A percentile compares a stretch with the other conserved stretches of the same genome.
Evolutionary conservation across 306 rosid species (phyloP).

Genomic region (Citrullus amarus): DNA sequence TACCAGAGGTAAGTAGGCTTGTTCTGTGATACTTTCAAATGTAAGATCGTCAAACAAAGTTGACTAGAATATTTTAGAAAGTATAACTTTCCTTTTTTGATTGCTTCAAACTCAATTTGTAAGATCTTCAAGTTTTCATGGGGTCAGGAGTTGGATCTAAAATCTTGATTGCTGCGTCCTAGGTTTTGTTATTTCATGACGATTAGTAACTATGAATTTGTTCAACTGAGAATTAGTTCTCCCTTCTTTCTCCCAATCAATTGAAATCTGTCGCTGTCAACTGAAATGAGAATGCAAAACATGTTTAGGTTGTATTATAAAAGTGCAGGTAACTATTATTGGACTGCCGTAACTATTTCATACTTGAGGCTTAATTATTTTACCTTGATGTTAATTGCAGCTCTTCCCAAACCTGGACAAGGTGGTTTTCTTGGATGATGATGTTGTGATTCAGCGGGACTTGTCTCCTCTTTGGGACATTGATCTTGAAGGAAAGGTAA

Average conservation of each 20-base stretch:
- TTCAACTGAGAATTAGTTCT: background rate
- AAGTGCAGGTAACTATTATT: background rate
- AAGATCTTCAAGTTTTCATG: background rate
- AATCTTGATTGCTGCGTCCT: background rate
- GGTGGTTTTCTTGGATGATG: constrained; percentile 91
- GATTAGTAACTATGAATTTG: background rate
- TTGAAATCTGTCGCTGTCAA: background rate
- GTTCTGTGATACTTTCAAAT: background rate
- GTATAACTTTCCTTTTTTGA: background rate
- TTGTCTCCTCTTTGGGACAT: constrained; percentile 87
- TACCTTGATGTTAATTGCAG: constrained; percentile 27
- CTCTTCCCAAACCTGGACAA: constrained; percentile 88
- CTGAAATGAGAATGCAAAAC: background rate
- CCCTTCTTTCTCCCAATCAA: background rate
- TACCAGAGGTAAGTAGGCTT: constrained; percentile 69
- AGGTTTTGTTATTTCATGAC: background rate
- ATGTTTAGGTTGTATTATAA: background rate
- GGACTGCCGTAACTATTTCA: background rate
- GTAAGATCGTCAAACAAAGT: background rate
- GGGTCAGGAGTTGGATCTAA: background rate
- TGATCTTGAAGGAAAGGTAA: constrained; percentile 80
- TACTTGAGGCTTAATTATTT: background rate
- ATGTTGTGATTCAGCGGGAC: constrained; percentile 84
- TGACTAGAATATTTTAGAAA: background rate
- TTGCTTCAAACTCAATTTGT: background rate